Evolutionary conservation across 345 rosid species (phyloP).

Genomic region (Hirschfeldia incana): DNA sequence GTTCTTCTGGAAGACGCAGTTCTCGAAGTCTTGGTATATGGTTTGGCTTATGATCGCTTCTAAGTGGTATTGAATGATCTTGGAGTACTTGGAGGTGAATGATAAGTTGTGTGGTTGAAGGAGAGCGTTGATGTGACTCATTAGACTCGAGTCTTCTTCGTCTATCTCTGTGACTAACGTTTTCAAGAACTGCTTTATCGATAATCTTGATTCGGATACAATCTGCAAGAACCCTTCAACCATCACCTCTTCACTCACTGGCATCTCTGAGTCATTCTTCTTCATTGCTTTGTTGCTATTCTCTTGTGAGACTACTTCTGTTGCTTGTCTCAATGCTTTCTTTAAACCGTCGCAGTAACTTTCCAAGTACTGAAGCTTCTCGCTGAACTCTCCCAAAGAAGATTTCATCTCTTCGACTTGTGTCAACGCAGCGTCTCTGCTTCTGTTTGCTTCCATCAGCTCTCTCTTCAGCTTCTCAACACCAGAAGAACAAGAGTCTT

Average conservation of each 20-base stretch:
- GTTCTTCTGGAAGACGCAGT: constrained; percentile 69
- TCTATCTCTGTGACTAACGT: constrained; percentile 69
- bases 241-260: constrained; percentile 88
- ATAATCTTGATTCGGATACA: constrained; percentile 88
- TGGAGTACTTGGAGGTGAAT: constrained; percentile 62
- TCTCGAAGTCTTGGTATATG: constrained; percentile 90
- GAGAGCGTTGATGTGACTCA: constrained; percentile 59
- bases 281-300: neutral
- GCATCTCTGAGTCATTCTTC: constrained; percentile 46
- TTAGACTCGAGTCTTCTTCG: constrained; percentile 56
- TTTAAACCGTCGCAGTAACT: constrained; percentile 78
- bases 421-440: constrained; percentile 66
- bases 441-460: constrained; percentile 72
- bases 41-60: constrained; percentile 83
- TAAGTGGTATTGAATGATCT: constrained; percentile 68
- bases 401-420: constrained; percentile 82
- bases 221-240: constrained; percentile 92
- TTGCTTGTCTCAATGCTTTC: constrained; percentile 49
- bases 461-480: constrained; percentile 53
- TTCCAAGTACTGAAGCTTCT: constrained; percentile 86
- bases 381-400: constrained; percentile 67
- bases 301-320: constrained; percentile 8
- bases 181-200: constrained; percentile 90
- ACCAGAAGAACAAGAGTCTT: neutral
- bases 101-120: constrained; percentile 69